Percentiles rank a stretch among this genome's conserved stretches.
Conservation (phyloP, 129 eudicot species). For the Daucus carota region DH1_v3.0 NC_030386.2:38791001-38791500, state of each 20-base stretch:
- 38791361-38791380: slow-evolving; percentile 44
- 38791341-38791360: slow-evolving; percentile 54
- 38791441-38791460: slow-evolving; percentile 46
- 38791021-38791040: slow-evolving; percentile 40
- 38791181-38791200: slow-evolving; percentile 70
- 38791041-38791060: slow-evolving; percentile 51
- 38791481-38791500: slow-evolving; percentile 56
- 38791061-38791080: slow-evolving; percentile 31
- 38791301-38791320: slow-evolving; percentile 38
- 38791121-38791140: slow-evolving; percentile 50
- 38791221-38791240: slow-evolving; percentile 78
- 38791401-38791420: slow-evolving; percentile 71
- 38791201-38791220: slow-evolving; percentile 67
- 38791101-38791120: slow-evolving; percentile 24
- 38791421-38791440: slow-evolving; percentile 73
- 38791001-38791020: slow-evolving; percentile 42
- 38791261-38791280: slow-evolving; percentile 46
- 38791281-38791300: slow-evolving; percentile 71
- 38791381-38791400: slow-evolving; percentile 53
- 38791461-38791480: slow-evolving; percentile 61
- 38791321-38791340: slow-evolving; percentile 60
- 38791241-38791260: slow-evolving; percentile 63
- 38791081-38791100: slow-evolving; percentile 41
- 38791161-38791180: slow-evolving; percentile 55
- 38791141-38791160: slow-evolving; percentile 69